Conservation (phyloP, 768 basidiomycete species). For the Naganishia antarctica region DNA sequence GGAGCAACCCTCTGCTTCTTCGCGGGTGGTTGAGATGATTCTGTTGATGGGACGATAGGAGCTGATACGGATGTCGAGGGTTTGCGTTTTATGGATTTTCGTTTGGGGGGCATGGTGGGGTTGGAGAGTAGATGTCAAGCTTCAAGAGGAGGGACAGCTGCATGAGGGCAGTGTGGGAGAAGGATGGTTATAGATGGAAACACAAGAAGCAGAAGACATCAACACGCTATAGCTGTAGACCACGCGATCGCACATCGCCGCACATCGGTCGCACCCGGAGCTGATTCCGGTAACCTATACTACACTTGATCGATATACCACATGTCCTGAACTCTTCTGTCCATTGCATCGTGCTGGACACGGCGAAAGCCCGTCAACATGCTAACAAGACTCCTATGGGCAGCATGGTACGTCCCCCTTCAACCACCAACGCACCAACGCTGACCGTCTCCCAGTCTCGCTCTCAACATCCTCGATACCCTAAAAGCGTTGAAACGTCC, state of each 20-base stretch:
- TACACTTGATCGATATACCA: too few relatives aligned
- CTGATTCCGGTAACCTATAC: too few relatives aligned
- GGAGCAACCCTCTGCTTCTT: conserved; percentile 1
- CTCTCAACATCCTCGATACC: conserved; percentile 6
- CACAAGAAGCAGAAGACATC: too few relatives aligned
- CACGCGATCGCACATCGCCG: too few relatives aligned
- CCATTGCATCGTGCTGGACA: neutral
- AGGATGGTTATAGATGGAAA: too few relatives aligned
- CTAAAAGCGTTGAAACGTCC: conserved; percentile 5
- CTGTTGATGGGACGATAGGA: neutral
- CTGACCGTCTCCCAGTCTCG: neutral
- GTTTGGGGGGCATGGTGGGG: conserved; percentile 4
- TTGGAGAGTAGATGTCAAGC: too few relatives aligned
- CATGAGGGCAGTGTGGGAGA: too few relatives aligned
- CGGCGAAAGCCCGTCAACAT: neutral
- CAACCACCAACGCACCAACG: neutral
- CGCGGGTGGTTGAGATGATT: neutral
- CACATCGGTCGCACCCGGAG: too few relatives aligned
- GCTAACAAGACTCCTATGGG: neutral
- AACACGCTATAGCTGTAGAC: too few relatives aligned
- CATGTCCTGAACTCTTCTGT: too few relatives aligned
- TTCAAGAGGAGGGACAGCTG: too few relatives aligned
- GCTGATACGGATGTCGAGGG: neutral
- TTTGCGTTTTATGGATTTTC: conserved; percentile 8
- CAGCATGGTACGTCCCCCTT: neutral